Percentiles rank a stretch among this genome's conserved stretches.
phyloP scores from a whole-genome alignment of 2,329 filamentous ascomycete species.

The Bipolaris bicolor region DNA sequence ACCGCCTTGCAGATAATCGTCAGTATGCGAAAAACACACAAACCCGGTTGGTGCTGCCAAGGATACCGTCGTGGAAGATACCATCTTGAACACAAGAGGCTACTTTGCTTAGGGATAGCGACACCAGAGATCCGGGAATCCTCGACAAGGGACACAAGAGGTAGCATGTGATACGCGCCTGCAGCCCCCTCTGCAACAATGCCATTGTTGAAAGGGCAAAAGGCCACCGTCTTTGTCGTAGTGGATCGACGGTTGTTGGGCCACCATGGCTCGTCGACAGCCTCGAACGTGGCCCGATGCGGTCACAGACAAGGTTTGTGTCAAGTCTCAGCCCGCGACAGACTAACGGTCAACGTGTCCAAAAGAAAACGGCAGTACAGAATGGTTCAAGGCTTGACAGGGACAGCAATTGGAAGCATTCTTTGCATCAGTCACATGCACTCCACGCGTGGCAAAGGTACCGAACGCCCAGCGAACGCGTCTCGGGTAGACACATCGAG shows the following conservation, averaged over 20 bases:
- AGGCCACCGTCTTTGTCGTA: neutral
- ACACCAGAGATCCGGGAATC: neutral
- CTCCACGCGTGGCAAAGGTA: neutral
- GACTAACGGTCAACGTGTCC: neutral
- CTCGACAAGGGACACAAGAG: neutral
- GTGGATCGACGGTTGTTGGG: neutral
- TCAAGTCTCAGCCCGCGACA: neutral
- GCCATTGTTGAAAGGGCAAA: neutral
- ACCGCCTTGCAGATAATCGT: neutral
- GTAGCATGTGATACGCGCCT: neutral
- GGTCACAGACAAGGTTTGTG: neutral
- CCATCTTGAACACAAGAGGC: neutral
- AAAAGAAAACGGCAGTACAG: neutral
- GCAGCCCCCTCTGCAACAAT: neutral
- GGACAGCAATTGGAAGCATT: neutral
- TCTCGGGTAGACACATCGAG: neutral
- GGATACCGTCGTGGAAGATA: neutral
- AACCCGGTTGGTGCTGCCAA: neutral
- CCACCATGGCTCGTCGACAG: neutral
- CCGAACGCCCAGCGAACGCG: neutral
- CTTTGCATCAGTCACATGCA: slow-evolving; percentile 1
- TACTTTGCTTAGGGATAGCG: neutral
- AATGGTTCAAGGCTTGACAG: neutral
- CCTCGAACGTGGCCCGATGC: neutral
- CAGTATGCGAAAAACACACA: neutral